Base-by-base conservation (phyloP, 1,284 basidiomycete species). In the Ustilago xerochloae region DNA sequence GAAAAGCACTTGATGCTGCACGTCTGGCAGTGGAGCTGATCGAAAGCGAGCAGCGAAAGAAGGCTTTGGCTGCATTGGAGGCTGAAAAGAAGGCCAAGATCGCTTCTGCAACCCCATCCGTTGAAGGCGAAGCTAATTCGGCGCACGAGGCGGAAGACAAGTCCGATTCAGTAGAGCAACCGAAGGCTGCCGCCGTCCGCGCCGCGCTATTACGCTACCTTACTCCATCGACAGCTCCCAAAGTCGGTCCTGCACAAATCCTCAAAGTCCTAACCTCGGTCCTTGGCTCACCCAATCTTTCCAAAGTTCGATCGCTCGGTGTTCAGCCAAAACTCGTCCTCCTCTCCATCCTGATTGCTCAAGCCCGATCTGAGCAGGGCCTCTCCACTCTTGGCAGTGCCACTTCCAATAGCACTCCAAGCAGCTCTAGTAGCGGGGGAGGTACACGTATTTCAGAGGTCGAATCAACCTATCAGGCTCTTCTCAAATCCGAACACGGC, bases 1-100 rank as follows among this genome's bases (percentile, higher is more conserved):
- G 86, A 28, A 82, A 83, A 35, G 84, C 85, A 41, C 79, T 86
- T 46, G 82, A 84, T 48, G 79, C 85, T 16, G 77, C 82, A 9
- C 74, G 85, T 2, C 75, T 84, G 28, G 79, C 85, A 10, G 77
- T 86, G 35, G 84, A 86, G 52, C 49, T 79, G 36, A 79, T 83
- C n/a, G 83, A 85, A 64, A 30, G 18, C 45, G 79, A 84, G 51
- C 75, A 79, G 59, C 63, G 75, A 3, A 71, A 69, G 46, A 66
- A 73, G 49, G 74, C 70, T 3, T 30, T 70, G 6, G 66, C 58
- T 28, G 48, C 61, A 33, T 16, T 58, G 7, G 64, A 71, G 28
- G 64, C 64, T 24, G 52, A 58, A 22, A 51, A n/a, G n/a, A n/a
- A 36, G 13, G 43, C 13, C 38, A 66, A 62, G 22, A 59, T 43